Evolutionary conservation across 23 red algal genomes (phyloP).

Genomic region (Pyropia haitanensis): DNA sequence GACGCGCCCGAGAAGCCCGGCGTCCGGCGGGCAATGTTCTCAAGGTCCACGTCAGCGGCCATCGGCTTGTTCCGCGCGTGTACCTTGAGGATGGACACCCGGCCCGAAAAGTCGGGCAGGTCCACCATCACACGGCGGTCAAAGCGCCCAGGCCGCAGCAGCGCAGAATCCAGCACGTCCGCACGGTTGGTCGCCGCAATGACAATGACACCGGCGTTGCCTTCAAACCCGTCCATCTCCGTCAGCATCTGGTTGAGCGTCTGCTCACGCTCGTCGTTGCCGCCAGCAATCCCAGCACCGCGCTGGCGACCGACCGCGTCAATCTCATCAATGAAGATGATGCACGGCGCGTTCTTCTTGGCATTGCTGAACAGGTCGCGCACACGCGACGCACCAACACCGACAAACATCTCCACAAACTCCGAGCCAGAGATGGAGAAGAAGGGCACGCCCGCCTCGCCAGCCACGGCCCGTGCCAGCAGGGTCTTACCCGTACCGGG

Average conservation of each 20-base stretch:
- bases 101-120: slow-evolving; percentile 85
- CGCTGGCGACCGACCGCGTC: slow-evolving; percentile 97
- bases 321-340: slow-evolving; percentile 99
- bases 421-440: slow-evolving; percentile 99
- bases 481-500: slow-evolving; percentile 98
- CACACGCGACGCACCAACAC: slow-evolving; percentile 93
- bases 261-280: slow-evolving; percentile 99
- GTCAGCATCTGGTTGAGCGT: slow-evolving; percentile 99
- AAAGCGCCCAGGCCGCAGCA: slow-evolving; percentile 94
- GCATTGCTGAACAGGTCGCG: slow-evolving; percentile 95
- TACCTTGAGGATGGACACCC: slow-evolving; percentile 74
- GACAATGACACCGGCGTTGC: slow-evolving; percentile 93
- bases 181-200: slow-evolving; percentile 98
- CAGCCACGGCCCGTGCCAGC: slow-evolving; percentile 92
- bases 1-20: slow-evolving; percentile 92
- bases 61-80: slow-evolving; percentile 92
- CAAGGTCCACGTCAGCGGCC: slow-evolving; percentile 87
- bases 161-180: slow-evolving; percentile 90
- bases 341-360: slow-evolving; percentile 99
- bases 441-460: slow-evolving; percentile 98
- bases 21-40: slow-evolving; percentile 85
- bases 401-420: slow-evolving; percentile 99
- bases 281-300: slow-evolving; percentile 93
- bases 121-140: slow-evolving; percentile 93
- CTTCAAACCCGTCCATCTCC: slow-evolving; percentile 99